Evolutionary conservation across 192 early-diverging fungal species (phyloP).

Genomic region (Backusella morwellensis): DNA sequence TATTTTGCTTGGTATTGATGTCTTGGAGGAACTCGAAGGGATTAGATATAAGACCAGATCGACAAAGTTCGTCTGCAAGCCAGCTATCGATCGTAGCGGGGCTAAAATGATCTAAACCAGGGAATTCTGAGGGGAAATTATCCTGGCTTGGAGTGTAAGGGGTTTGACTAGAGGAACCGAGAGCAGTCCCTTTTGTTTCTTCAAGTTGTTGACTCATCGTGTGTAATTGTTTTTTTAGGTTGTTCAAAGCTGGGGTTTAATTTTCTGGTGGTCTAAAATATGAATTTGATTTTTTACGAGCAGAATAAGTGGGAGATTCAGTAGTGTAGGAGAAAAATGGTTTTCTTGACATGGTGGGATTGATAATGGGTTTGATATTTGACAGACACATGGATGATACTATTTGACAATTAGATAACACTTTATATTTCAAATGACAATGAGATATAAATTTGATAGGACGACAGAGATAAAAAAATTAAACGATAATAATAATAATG

Average conservation of each 20-base stretch:
- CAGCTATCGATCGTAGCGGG: constrained; percentile 39
- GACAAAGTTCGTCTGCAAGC: constrained; percentile 46
- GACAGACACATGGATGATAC: constrained; percentile 7
- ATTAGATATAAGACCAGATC: constrained; percentile 37
- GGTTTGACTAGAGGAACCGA: background rate
- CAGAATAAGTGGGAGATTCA: constrained; percentile 30
- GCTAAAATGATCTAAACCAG: background rate
- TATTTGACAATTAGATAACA: constrained; percentile 2
- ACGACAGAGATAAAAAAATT: background rate
- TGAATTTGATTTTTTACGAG: constrained; percentile 28
- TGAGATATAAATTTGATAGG: background rate
- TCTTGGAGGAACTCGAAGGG: background rate
- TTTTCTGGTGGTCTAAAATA: constrained; percentile 13
- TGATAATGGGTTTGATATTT: constrained; percentile 13
- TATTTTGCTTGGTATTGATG: background rate
- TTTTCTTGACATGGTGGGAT: constrained; percentile 13
- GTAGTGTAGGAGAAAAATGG: constrained; percentile 41
- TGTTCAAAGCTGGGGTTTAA: background rate
- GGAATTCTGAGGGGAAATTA: background rate
- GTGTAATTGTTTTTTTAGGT: background rate
- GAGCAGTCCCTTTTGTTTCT: background rate
- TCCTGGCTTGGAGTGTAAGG: background rate
- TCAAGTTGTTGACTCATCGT: background rate
- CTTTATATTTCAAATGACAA: background rate
- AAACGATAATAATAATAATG: constrained; percentile 19